Evolutionary conservation across 1,284 basidiomycete species (phyloP).

Genomic region (Microbotryum intermedium): DNA sequence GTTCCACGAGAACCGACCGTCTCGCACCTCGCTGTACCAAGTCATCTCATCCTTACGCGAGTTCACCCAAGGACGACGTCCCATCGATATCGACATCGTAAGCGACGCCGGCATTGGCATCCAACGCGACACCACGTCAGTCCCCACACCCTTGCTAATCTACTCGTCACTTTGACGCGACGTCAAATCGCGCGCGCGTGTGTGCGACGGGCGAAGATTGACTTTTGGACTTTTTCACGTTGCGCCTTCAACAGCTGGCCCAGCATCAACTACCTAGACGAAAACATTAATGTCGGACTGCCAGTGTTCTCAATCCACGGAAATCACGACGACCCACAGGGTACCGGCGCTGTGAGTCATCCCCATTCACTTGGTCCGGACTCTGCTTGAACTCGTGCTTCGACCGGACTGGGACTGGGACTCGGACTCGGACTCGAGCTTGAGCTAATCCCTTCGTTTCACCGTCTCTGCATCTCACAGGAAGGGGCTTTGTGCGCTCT

Average conservation of each 20-base stretch:
- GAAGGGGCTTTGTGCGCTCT: slow-evolving; percentile 92
- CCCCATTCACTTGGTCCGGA: no score
- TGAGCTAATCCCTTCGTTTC: no score
- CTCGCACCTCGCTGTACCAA: slow-evolving; percentile 77
- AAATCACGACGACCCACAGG: slow-evolving; percentile 98
- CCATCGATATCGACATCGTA: slow-evolving; percentile 78
- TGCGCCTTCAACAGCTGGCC: slow-evolving; percentile 61
- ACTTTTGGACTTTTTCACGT: slow-evolving; percentile 2
- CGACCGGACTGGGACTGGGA: no score
- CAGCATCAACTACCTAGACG: slow-evolving; percentile 93
- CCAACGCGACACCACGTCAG: slow-evolving; percentile 67
- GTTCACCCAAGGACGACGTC: slow-evolving; percentile 78
- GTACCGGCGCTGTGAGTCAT: slow-evolving; percentile 67
- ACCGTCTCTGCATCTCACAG: slow-evolving; percentile 42
- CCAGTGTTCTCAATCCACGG: slow-evolving; percentile 99
- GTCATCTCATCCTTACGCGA: slow-evolving; percentile 82
- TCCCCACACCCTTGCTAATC: slow-evolving; percentile 14
- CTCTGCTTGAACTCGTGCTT: no score
- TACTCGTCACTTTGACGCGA: no score
- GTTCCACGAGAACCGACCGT: slow-evolving; percentile 96
- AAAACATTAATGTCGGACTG: slow-evolving; percentile 86
- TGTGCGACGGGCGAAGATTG: no score
- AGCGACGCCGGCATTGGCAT: slow-evolving; percentile 82
- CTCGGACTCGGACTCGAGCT: background rate
- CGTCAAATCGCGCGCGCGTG: no score